Evolutionary conservation across 108 stramenopile species (phyloP).

Genomic region (Pelagomonas calceolata): DNA sequence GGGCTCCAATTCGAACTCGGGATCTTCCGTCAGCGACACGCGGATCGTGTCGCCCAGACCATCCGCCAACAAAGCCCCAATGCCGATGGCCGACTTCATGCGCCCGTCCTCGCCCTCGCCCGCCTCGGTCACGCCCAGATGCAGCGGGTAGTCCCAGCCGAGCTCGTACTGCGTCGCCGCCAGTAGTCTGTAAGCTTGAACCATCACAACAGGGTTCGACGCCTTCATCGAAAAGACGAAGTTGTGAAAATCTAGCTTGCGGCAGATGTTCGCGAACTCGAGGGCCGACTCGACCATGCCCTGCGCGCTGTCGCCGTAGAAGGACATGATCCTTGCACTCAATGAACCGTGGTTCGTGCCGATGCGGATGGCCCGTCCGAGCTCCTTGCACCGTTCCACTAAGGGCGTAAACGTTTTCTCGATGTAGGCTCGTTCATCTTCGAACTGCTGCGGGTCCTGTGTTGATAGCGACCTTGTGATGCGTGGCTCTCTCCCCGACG

Average conservation of each 20-base stretch:
- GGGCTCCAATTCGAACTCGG: conserved; percentile 48
- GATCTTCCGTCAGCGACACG: conserved; percentile 90
- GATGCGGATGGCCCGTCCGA: conserved; percentile 85
- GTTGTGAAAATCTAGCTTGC: conserved; percentile 86
- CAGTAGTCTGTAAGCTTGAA: conserved; percentile 81
- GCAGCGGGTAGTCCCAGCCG: conserved; percentile 92
- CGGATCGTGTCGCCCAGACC: conserved; percentile 91
- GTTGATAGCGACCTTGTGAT: no score
- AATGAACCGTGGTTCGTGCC: conserved; percentile 91
- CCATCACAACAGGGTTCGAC: conserved; percentile 93
- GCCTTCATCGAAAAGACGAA: conserved; percentile 98
- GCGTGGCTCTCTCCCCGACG: no score
- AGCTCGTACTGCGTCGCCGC: conserved; percentile 79
- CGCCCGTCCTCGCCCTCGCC: conserved; percentile 97
- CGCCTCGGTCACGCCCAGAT: conserved; percentile 92
- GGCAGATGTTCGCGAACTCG: conserved; percentile 49
- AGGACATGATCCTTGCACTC: conserved; percentile 71
- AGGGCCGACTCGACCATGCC: conserved; percentile 77
- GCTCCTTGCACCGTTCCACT: conserved; percentile 22
- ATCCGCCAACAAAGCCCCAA: conserved; percentile 84
- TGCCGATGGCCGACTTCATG: conserved; percentile 93
- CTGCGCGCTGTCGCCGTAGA: conserved; percentile 90
- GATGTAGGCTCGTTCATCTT: conserved; percentile 60
- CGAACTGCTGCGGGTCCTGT: conserved; percentile 72
- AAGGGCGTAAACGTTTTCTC: conserved; percentile 47